A percentile compares a stretch with the other conserved stretches of the same genome.
Evolutionary conservation across 2,329 filamentous ascomycete genomes (phyloP).

Genomic region (Sodiomyces alkalinus): DNA sequence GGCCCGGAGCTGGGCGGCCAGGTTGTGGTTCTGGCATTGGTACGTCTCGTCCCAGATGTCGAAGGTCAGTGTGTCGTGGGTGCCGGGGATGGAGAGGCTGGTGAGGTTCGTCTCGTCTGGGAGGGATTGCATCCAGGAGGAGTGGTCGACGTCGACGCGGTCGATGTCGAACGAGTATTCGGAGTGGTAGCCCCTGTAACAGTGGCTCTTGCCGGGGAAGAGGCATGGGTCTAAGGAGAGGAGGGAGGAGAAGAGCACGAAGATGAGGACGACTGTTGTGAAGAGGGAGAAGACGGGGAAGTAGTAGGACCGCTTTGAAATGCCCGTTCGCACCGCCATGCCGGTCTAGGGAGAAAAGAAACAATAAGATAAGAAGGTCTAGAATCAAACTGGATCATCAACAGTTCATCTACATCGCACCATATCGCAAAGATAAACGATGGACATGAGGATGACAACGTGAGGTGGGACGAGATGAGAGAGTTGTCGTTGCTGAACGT

Average conservation of each 20-base stretch:
- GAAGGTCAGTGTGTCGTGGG: conserved; percentile 38
- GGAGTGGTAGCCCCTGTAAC: conserved; percentile 18
- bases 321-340: no score
- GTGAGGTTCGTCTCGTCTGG: conserved; percentile 25
- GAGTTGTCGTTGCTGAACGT: no score
- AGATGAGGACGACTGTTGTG: conserved; percentile 8
- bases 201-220: conserved; percentile 9
- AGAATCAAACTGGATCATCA: no score
- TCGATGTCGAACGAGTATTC: conserved; percentile 27
- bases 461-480: no score
- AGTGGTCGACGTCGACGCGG: conserved; percentile 13
- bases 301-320: no score
- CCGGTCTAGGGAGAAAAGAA: no score
- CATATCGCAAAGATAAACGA: no score
- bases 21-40: conserved; percentile 32
- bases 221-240: conserved; percentile 12
- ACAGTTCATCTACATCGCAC: no score
- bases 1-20: conserved; percentile 26
- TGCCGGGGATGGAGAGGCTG: conserved; percentile 33
- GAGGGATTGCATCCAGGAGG: conserved; percentile 27
- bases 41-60: conserved; percentile 18
- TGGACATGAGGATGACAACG: no score
- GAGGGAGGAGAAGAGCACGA: conserved; percentile 11
- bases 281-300: conserved; percentile 7
- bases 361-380: no score